Evolutionary conservation across 2,329 filamentous ascomycete genomes (phyloP), one percentile per base, ranked within the genome.

Genomic region (Venturia aucupariae): DNA sequence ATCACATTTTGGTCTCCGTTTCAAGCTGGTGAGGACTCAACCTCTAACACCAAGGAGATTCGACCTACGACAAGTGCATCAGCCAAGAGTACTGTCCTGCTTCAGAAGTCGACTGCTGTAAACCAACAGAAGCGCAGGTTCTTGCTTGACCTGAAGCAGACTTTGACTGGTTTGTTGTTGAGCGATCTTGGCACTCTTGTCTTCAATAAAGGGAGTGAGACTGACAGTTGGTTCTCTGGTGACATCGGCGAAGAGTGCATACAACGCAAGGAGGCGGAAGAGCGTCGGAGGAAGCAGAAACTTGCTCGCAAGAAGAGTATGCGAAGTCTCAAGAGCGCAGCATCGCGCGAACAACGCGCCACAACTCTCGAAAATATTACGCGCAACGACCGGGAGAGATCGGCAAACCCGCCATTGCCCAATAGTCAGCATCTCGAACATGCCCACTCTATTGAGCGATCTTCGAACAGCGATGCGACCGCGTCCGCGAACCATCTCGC

Each of bases 1-100:
- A 86, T 86, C 19, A 94, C 91, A 0, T 95, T 93, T 72, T 97
- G 92, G 91, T 96, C 92, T 2, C 90, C 90, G 0, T 92, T 93
- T 69, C 88, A 90, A 66, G 86, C 86, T 0, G 41, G 59, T 22
- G 57, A 39, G 17, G 39, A 64, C 13, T 59, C 64, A 17, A n/a
- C 38, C 11, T 24, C 30, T 4, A 85, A 80, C 67, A 78, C 81
- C 73, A 87, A 77, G 72, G 90, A 73, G 77, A 82, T 74, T 10
- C 82, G 87, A 24, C 87, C 86, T 4, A 84, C 82, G 13, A 89
- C 86, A 11, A 46, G 57, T 1, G 83, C 86, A 2, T 89, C 87
- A 0, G 87, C 86, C 0, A 87, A 84, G 63, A 85, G 88, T 68
- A 89, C 86, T 0, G 80, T 87, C 4, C 85, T 85, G 71, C 79